Evolutionary conservation across 75 land plant genomes (phyloP), one percentile per base, ranked within the genome.

Genomic region (Gnetum montanum): DNA sequence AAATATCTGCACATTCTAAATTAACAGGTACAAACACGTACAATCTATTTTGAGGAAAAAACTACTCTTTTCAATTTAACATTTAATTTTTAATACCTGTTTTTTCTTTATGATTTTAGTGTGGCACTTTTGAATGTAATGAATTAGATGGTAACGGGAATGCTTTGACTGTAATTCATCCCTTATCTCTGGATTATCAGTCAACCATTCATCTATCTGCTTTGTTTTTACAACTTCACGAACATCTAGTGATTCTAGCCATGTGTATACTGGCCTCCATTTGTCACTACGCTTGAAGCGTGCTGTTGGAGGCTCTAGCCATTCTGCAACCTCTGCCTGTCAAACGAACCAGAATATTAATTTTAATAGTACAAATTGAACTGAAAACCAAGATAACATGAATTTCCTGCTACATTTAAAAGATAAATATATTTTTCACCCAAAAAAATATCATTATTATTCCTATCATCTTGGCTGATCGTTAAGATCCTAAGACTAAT

Each of bases 201-300:
- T 29, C 16, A 91, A 64, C 97, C 92, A 91, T 8, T 72, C 83
- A 28, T 65, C 36, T 24, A 91, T 71, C 26, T 78, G 78, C 54
- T 79, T 75, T 33, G 77, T 45, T 58, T 60, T 80, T 8, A 91
- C 79, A 12, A 85, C 58, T 43, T 73, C 78, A 19, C 76, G 66
- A 15, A 37, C 52, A 27, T 86, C 70, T 60, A 91, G 60, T 28
- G 88, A 75, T 51, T 91, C 85, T 48, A 91, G 66, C 97, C 97
- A 91, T 3, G 73, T 55, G 66, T 88, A 91, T 6, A 83, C 85
- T 4, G 97, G 97, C 34, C 60, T 68, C 97, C 97, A 91, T 51
- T 74, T 81, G 59, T 83, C 80, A 31, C 76, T 73, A 2, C 79
- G 77, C 43, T 70, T 71, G 58, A 78, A 81, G n/a, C 68, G 57